A percentile compares a stretch with the other conserved stretches of the same genome.
These are phyloP conservation scores for Solanum raphanifolium DNA, from an alignment of 257 asterid genomes.

Conservation along the genomic window DNA sequence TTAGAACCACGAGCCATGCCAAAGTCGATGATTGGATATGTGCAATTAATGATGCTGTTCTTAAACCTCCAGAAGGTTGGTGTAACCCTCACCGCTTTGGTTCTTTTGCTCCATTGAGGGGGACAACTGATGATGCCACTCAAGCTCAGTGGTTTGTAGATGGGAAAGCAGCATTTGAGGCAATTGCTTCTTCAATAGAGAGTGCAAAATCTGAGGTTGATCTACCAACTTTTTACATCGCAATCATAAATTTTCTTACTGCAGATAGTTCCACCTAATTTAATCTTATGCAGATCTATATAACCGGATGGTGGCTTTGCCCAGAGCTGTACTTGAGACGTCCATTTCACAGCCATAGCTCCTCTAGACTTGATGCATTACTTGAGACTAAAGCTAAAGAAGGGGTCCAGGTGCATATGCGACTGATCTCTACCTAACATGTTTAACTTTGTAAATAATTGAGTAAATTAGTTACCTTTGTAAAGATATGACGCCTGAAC, in stretches of 20 bases:
- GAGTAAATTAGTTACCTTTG: not conserved
- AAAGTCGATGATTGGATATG: slow-evolving; percentile 68
- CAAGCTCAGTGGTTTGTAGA: slow-evolving; percentile 93
- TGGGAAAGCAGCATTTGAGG: slow-evolving; percentile 88
- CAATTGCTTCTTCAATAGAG: slow-evolving; percentile 77
- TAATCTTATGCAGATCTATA: slow-evolving; percentile 48
- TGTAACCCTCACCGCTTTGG: slow-evolving; percentile 71
- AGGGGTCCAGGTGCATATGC: slow-evolving; percentile 75
- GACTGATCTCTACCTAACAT: not conserved
- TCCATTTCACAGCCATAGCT: slow-evolving; percentile 53
- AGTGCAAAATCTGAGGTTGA: slow-evolving; percentile 78
- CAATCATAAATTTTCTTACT: not conserved
- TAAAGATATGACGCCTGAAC: too few species aligned
- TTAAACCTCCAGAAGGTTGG: slow-evolving; percentile 64
- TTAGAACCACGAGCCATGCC: slow-evolving; percentile 53
- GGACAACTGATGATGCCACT: slow-evolving; percentile 73
- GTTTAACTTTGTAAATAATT: not conserved
- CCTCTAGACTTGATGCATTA: slow-evolving; percentile 71
- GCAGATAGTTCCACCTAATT: not conserved
- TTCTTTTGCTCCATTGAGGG: slow-evolving; percentile 81
- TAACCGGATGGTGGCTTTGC: slow-evolving; percentile 99
- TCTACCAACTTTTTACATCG: slow-evolving; percentile 2
- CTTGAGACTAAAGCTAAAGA: slow-evolving; percentile 83
- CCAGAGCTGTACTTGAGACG: slow-evolving; percentile 89
- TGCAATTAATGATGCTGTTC: slow-evolving; percentile 59